Percentiles rank a stretch among this genome's conserved stretches.
Evolutionary conservation across 306 rosid species (phyloP).

Genomic region (Mimosa pudica): DNA sequence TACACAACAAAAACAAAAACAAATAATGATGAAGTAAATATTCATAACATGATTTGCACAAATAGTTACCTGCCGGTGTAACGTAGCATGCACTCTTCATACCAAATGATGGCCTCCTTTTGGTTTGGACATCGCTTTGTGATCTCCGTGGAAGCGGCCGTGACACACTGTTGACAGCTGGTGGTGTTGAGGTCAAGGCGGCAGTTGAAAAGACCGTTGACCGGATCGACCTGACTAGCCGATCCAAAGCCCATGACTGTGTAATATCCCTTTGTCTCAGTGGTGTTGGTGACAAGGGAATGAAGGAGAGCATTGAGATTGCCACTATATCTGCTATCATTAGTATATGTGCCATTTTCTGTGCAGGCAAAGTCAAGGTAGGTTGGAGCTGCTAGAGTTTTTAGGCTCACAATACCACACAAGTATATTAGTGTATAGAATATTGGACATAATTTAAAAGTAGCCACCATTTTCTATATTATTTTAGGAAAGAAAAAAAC

Average conservation of each 20-base stretch:
- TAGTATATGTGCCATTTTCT: slow-evolving; percentile 24
- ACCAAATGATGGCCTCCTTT: slow-evolving; percentile 51
- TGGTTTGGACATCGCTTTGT: slow-evolving; percentile 36
- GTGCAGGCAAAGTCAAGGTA: slow-evolving; percentile 23
- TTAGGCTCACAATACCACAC: not conserved
- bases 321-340: slow-evolving; percentile 39
- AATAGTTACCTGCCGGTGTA: slow-evolving; percentile 37
- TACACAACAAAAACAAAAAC: no score
- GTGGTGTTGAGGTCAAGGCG: slow-evolving; percentile 46
- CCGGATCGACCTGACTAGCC: slow-evolving; percentile 21
- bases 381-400: slow-evolving; percentile 2
- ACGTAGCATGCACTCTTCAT: slow-evolving; percentile 48
- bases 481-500: not conserved
- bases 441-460: not conserved
- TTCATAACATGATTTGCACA: not conserved
- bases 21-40: not conserved
- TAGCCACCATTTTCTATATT: not conserved
- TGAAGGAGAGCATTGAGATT: slow-evolving; percentile 50
- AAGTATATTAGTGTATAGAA: slow-evolving; percentile 9
- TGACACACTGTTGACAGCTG: slow-evolving; percentile 43
- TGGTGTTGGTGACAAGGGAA: slow-evolving; percentile 42
- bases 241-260: slow-evolving; percentile 27
- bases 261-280: slow-evolving; percentile 31
- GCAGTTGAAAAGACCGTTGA: slow-evolving; percentile 52
- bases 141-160: slow-evolving; percentile 30